Evolutionary conservation across 176 grass and related monocot genomes (phyloP), one percentile per base, ranked within the genome.

Genomic region (Paspalum notatum): DNA sequence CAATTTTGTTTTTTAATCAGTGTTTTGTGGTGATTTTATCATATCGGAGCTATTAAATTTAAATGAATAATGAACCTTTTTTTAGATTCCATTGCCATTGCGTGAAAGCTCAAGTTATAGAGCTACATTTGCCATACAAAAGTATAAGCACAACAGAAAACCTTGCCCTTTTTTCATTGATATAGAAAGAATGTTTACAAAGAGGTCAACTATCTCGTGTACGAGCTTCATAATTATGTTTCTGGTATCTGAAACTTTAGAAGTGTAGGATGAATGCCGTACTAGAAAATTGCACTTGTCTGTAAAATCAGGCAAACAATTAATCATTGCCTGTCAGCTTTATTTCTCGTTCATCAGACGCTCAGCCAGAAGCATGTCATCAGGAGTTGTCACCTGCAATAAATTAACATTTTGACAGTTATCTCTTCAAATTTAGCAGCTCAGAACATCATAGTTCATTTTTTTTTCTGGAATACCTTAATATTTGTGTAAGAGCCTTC

Each of bases 401-500:
- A 82, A 53, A 53, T 73, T 53, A 5, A 78, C 37, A 22, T 26
- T 67, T 71, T 55, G 20, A 45, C 24, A 55, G 27, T 73, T 72
- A 44, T 79, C 1, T 52, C 54, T 83, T 72, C 70, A 65, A 66
- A 78, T n/a, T 11, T 49, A 57, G 42, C 21, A 9, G 4, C 15
- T 77, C 26, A 77, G 65, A 39, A 81, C n/a, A 55, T 22, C 40
- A 47, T 32, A 56, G 18, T 62, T 69, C 12, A 76, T 57, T 26
- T 3, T 5, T 14, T 75, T 58, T 72, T 69, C 58, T 44, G 41
- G 18, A 83, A n/a, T 80, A 95, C 97, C 93, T 99, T 96, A 50
- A 99, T 93, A 72, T 99, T 99, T 77, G 92, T 99, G 66, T 99
- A 99, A 88, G 90, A 96, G 25, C 97, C 93, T 66, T 95, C 93